Conservation (phyloP, 2,329 filamentous ascomycete genomes). For the Gliomastix tumulicola region DNA sequence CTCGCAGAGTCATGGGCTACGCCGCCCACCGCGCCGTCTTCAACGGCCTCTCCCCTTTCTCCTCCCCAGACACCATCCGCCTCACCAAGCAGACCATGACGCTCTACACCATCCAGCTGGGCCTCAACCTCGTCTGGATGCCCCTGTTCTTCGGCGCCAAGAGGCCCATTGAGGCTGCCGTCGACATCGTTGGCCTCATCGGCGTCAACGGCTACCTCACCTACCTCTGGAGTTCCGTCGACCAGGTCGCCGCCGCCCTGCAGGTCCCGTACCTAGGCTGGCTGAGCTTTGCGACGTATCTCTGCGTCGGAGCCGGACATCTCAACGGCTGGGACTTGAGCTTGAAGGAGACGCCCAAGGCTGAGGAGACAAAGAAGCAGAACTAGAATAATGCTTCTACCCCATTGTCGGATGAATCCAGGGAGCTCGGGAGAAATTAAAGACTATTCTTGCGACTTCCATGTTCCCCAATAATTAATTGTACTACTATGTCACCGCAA, state of each 20-base stretch:
- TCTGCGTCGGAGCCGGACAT: constrained; percentile 63
- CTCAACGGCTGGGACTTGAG: constrained; percentile 62
- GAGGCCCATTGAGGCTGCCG: constrained; percentile 65
- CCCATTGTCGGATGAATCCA: no score
- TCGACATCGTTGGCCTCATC: constrained; percentile 66
- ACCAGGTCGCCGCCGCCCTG: constrained; percentile 64
- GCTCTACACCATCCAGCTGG: constrained; percentile 80
- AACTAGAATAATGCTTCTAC: no score
- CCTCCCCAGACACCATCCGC: constrained; percentile 44
- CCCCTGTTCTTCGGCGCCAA: constrained; percentile 83
- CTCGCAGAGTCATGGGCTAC: constrained; percentile 78
- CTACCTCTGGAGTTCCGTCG: constrained; percentile 69
- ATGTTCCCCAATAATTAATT: no score
- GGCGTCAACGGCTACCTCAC: constrained; percentile 69
- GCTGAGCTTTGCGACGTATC: constrained; percentile 82
- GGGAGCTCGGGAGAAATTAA: no score
- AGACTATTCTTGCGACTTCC: no score
- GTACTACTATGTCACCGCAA: no score
- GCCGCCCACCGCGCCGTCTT: constrained; percentile 72
- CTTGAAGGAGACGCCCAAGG: constrained; percentile 16
- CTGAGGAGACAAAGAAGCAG: constrained; percentile 8
- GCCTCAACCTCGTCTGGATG: constrained; percentile 83
- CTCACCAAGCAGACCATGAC: constrained; percentile 64
- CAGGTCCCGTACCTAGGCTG: constrained; percentile 79
- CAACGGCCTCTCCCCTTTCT: constrained; percentile 50